Evolutionary conservation across 768 basidiomycete species (phyloP).

Genomic region (Kwoniella dejecticola): DNA sequence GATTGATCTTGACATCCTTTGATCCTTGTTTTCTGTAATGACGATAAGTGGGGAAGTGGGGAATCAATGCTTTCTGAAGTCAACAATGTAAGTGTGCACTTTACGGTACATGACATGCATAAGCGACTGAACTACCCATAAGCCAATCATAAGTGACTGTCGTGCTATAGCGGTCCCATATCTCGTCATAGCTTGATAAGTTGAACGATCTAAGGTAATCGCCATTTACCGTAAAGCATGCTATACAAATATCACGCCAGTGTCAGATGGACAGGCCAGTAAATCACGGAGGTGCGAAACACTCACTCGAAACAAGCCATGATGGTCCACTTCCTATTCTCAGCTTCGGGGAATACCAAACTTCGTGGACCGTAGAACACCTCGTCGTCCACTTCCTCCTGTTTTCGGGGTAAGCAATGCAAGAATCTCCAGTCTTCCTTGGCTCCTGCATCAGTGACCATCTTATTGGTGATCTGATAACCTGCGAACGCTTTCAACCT

Average conservation of each 20-base stretch:
- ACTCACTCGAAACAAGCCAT: conserved; percentile 74
- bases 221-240: conserved; percentile 16
- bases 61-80: too few relatives aligned
- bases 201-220: conserved; percentile 4
- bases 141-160: too few relatives aligned
- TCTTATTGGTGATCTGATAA: conserved; percentile 88
- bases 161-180: not conserved
- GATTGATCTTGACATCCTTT: too few relatives aligned
- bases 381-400: conserved; percentile 93
- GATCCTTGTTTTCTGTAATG: too few relatives aligned
- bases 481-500: conserved; percentile 83
- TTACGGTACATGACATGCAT: too few relatives aligned
- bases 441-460: conserved; percentile 79
- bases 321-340: conserved; percentile 97
- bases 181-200: not conserved
- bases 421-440: conserved; percentile 89
- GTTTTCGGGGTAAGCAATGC: conserved; percentile 92
- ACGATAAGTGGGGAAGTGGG: too few relatives aligned
- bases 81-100: too few relatives aligned
- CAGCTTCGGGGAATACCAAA: conserved; percentile 88
- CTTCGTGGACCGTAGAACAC: conserved; percentile 93
- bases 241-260: too few relatives aligned
- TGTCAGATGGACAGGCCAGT: not conserved
- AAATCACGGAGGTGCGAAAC: not conserved
- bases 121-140: too few relatives aligned